Base-by-base conservation (phyloP, 768 basidiomycete species). In the Cyclocybe cylindracea region DNA sequence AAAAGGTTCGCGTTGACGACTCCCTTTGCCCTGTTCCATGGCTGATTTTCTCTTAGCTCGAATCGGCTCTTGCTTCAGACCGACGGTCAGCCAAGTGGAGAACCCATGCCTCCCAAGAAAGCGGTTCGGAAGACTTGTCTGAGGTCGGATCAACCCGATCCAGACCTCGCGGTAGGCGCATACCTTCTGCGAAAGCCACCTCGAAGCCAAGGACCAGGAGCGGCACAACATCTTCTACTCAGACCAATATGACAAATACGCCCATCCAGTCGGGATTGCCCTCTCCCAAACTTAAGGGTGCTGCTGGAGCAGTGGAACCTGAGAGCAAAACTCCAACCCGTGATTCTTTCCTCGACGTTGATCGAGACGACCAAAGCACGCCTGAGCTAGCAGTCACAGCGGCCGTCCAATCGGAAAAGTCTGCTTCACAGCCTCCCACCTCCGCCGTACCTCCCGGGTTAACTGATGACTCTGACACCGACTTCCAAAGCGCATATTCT, bases 401-500 rank as follows among this genome's bases (percentile, higher is more conserved):
- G 0, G 46, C 53, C n/a, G 29, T 50, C 11, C 41, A 46, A 34
- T 38, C 47, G 10, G 46, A 55, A n/a, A 51, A 24, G 24, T 24
- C 43, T 16, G 24, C 46, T 14, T 44, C 52, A 18, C 49, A 53
- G 55, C 52, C 7, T 34, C 54, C 55, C 45, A 34, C 47, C 9
- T 50, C 47, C 31, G 45, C 53, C 0, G 61, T 64, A 18, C 61
- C 69, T 35, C 65, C 68, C 24, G 71, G 68, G 24, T 69, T 78
- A 32, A 82, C 86, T 7, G 88, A 90, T 52, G 89, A 89, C 58
- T 89, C 88, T 16, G 89, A 91, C 60, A 87, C 86, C 24, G 91
- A 93, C 61, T 93, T 92, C 66, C 89, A 91, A 70, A 92, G 90
- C 56, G 91, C 91, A 33, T 91, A 88, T 67, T 91, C 89, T 4